Evolutionary conservation across 805 yeast genomes (phyloP), one percentile per base, ranked within the genome.

Genomic region (Hanseniaspora clermontiae): DNA sequence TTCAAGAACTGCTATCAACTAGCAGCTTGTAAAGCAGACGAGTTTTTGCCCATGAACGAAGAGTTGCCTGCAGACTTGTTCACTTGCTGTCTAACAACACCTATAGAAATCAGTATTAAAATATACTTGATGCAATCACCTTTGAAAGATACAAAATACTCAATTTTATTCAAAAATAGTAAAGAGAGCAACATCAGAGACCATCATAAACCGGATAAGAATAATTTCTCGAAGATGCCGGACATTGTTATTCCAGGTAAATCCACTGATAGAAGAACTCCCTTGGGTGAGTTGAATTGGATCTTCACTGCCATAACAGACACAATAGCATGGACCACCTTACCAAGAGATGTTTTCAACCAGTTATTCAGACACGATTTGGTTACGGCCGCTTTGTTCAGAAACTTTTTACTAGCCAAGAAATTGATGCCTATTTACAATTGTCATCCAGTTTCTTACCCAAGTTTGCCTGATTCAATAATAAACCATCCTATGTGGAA

Each of bases 291-390:
- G 66, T 75, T 93, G 55, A 89, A 88, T 67, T 93, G 97, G 97
- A 91, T 93, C 37, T 93, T 91, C 70, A 93, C 97, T 1, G 97
- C 98, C 2, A 88, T 93, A 42, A 91, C 97, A 3, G 98, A 93
- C 68, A 91, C 97, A 0, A 91, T 93, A 53, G 98, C 98, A 1
- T 93, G 97, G 97, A 87, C 96, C 0, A 80, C 90, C 2, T 70
- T 93, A 39, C 88, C 95, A 3, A 75, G 96, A 59, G 88, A 95
- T 0, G 71, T 93, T 34, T 93, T 93, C 74, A 91, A 90, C 65
- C 78, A 90, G 59, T 73, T 93, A 9, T 93, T 93, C 65, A 79
- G 98, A 66, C 98, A 91, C 68, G 98, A 93, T 67, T 73, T 91
- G 62, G 90, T 93, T 83, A 96, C 93, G 10, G 97, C 97, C 2